Evolutionary conservation across 768 basidiomycete species (phyloP).

Genomic region (Termitomyces sp.): DNA sequence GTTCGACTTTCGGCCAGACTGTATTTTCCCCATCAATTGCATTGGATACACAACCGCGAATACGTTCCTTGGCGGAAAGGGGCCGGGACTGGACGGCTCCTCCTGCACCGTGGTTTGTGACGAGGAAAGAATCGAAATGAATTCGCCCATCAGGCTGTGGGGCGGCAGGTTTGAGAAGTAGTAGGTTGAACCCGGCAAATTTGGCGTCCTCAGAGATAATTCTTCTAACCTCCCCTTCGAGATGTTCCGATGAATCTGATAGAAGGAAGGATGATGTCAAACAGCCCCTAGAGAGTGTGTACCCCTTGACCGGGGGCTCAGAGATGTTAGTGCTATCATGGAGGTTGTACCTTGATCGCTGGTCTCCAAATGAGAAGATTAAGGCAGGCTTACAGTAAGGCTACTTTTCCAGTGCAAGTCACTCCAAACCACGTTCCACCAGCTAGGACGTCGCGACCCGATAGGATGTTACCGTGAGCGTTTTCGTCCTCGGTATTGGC

Average conservation of each 20-base stretch:
- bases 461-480: slow-evolving; percentile 48
- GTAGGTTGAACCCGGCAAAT: slow-evolving; percentile 82
- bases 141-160: slow-evolving; percentile 29
- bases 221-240: slow-evolving; percentile 49
- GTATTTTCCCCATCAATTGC: slow-evolving; percentile 64
- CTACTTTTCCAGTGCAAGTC: slow-evolving; percentile 61
- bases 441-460: slow-evolving; percentile 69
- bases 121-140: slow-evolving; percentile 51
- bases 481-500: slow-evolving; percentile 29
- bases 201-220: slow-evolving; percentile 46
- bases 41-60: slow-evolving; percentile 68
- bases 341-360: slow-evolving; percentile 19
- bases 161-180: slow-evolving; percentile 54
- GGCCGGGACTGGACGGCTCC: slow-evolving; percentile 53
- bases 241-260: slow-evolving; percentile 42
- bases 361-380: slow-evolving; percentile 9
- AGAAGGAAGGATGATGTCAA: slow-evolving; percentile 69
- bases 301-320: slow-evolving; percentile 46
- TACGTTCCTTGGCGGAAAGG: slow-evolving; percentile 48
- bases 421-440: slow-evolving; percentile 87
- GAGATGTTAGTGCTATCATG: slow-evolving; percentile 79
- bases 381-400: slow-evolving; percentile 58
- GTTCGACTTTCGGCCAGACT: slow-evolving; percentile 73
- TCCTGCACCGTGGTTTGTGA: slow-evolving; percentile 74
- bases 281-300: slow-evolving; percentile 63